Percentiles rank a stretch among this genome's conserved stretches.
Evolutionary conservation across 352 stramenopile species (phyloP).

Genomic region (Globisporangium radiosum): DNA sequence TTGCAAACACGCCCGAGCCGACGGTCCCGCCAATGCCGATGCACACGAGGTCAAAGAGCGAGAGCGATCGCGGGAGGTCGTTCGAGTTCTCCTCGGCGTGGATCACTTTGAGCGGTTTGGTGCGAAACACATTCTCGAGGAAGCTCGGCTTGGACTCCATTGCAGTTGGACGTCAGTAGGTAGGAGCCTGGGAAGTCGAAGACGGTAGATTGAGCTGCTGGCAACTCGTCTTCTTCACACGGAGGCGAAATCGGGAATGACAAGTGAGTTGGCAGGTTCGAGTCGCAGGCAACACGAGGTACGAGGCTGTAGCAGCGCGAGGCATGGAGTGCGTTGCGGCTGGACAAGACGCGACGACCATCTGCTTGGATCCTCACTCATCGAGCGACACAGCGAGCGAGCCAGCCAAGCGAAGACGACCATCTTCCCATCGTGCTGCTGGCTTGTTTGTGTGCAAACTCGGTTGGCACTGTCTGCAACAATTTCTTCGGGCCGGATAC

Average conservation of each 20-base stretch:
- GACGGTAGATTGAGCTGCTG: background rate
- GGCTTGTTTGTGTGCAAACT: too few relatives aligned
- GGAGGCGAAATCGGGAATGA: background rate
- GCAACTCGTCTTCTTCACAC: background rate
- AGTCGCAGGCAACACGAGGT: too few relatives aligned
- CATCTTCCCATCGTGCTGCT: background rate
- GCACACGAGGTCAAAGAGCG: conserved; percentile 86
- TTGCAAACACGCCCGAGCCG: conserved; percentile 89
- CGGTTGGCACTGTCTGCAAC: background rate
- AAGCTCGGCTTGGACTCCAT: conserved; percentile 29
- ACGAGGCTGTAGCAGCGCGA: background rate
- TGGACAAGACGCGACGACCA: background rate
- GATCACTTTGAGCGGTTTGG: conserved; percentile 73
- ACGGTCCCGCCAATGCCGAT: conserved; percentile 91
- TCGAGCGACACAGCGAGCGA: background rate
- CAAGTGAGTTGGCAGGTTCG: too few relatives aligned
- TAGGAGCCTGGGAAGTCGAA: background rate
- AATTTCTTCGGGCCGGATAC: background rate
- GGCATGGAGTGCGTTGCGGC: background rate
- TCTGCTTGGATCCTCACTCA: conserved; percentile 3
- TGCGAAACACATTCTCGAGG: conserved; percentile 50
- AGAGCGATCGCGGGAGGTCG: conserved; percentile 61
- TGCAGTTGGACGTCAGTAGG: too few relatives aligned
- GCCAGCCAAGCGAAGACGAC: background rate
- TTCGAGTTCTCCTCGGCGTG: conserved; percentile 63